Evolutionary conservation across 768 basidiomycete species (phyloP), one percentile per base, ranked within the genome.

Genomic region (Royoungia palumana): DNA sequence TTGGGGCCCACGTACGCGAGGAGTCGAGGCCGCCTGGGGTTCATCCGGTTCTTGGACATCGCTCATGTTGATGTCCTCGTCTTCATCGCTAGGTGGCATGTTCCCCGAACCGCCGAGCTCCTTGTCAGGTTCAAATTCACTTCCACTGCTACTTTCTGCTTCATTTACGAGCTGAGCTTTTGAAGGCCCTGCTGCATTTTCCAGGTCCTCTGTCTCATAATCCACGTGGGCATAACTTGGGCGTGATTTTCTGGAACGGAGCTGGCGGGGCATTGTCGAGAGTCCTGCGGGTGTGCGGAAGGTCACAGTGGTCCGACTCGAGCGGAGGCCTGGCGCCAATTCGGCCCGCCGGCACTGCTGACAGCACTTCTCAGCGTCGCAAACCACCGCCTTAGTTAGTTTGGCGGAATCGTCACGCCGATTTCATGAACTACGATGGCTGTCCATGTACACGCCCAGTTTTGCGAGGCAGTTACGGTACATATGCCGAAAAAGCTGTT

Each of bases 241-340:
- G 37, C 70, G 74, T 19, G 73, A 68, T 45, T 74, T 79, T 45
- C 85, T 73, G 17, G 78, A 75, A 19, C 83, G 77, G 36, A 86
- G 71, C 40, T 76, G 64, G 30, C 81, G 75, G 14, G 76, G 52
- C 84, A 86, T 86, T 21, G 16, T 5, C 8, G 24, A 28, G 27
- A 28, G n/a, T n/a, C n/a, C n/a, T n/a, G n/a, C n/a, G n/a, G n/a
- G n/a, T n/a, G n/a, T 32, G 30, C 3, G 14, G 12, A 32, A 32
- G 30, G 30, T 32, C 6, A 13, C 30, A 11, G 30, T 32, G 30
- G 3, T 32, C 30, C 30, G 30, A 32, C 13, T 28, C 27, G 27
- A 28, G 8, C 24, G 8, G 24, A 4, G 5, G 4, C 24, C 24
- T n/a, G n/a, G n/a, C n/a, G n/a, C n/a, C n/a, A n/a, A n/a, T n/a